Base-by-base conservation (phyloP, 306 rosid genomes). In the Corylus heterophylla region DNA sequence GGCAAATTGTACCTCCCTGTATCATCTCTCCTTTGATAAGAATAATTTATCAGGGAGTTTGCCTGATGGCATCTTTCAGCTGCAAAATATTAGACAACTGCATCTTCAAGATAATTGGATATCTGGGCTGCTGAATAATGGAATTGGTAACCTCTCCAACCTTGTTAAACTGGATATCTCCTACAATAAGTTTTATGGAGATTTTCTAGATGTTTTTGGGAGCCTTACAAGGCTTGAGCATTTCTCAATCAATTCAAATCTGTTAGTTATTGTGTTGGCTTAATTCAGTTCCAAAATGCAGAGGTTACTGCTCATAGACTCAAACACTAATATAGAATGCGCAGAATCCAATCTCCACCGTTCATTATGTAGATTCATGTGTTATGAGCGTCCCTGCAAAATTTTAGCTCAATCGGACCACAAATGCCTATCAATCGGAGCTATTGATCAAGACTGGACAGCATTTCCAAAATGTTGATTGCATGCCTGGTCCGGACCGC, bases 131-230 rank as follows among this genome's bases (percentile, higher is more conserved):
- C 85, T 84, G 14, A 67, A 22, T 22, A 22, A 22, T 22, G 22
- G 22, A 22, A 47, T 83, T 56, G 77, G 86, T 54, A 81, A 83
- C 54, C 86, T 79, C 27, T 62, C 52, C 8, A 79, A 49, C 71
- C 83, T 82, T 77, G 54, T 63, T 47, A 51, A 44, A 12, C n/a
- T 87, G 48, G 84, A 83, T 75, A 76, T 87, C 39, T 83, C 81
- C 1, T 51, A 31, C 4, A 86, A 86, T 74, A 42, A 8, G 22
- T 78, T 81, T 81, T 72, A 54, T 18, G 85, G 88, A 8, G 67
- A 22, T 58, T 70, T 81, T 49, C 85, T 85, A 7, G 83, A 78
- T 69, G 29, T 61, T 69, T 81, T 85, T 71, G 14, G 45, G 51
- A 45, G 55, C 39, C 56, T 79, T 69, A 25, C 35, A 29, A 74